These are phyloP conservation scores for Dorcoceras hygrometricum DNA, from an alignment of 257 asterid genomes.

Conservation along the genomic window DNA sequence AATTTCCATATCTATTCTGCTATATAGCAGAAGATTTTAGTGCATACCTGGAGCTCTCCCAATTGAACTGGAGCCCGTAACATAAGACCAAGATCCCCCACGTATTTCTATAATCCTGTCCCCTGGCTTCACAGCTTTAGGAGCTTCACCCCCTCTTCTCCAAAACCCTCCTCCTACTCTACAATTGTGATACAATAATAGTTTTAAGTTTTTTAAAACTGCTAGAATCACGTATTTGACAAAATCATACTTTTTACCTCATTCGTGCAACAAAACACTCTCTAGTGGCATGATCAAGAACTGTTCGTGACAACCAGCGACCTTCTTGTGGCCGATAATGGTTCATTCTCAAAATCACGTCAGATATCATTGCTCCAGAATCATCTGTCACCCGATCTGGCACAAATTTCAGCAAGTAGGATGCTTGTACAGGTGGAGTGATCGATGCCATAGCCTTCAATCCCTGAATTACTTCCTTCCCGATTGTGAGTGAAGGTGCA, in stretches of 20 bases:
- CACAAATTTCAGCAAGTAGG: conserved; percentile 83
- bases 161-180: conserved; percentile 88
- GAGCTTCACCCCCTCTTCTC: conserved; percentile 90
- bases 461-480: conserved; percentile 42
- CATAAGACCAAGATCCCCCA: conserved; percentile 91
- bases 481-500: conserved; percentile 62
- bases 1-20: too few relatives aligned
- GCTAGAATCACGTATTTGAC: conserved; percentile 6
- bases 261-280: conserved; percentile 83
- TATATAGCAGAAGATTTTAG: too few relatives aligned
- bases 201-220: neutral
- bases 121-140: conserved; percentile 76
- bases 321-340: conserved; percentile 86
- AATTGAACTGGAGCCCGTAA: conserved; percentile 70
- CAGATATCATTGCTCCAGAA: conserved; percentile 92
- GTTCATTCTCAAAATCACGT: conserved; percentile 77
- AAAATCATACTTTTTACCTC: conserved; percentile 45
- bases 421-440: conserved; percentile 88
- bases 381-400: conserved; percentile 90
- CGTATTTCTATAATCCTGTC: conserved; percentile 69
- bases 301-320: conserved; percentile 87
- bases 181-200: neutral
- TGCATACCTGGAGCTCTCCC: conserved; percentile 91
- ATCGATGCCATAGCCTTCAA: conserved; percentile 56
- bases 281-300: conserved; percentile 85